phyloP scores from a whole-genome alignment of 2,329 filamentous ascomycete genomes.

The Phialocephala sp. region DNA sequence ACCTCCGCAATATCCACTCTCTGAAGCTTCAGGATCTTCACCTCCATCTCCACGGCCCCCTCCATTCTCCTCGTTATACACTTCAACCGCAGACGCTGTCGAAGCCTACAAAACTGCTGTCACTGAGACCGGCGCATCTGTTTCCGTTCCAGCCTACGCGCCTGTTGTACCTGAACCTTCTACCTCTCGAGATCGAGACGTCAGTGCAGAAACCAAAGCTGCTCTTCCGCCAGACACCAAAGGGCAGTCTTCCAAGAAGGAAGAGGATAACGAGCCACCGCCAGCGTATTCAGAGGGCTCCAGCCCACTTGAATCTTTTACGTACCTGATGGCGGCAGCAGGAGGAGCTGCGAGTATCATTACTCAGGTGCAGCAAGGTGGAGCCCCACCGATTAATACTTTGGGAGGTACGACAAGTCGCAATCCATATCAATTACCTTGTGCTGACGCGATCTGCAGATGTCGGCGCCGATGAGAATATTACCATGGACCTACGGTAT shows the following conservation, averaged over 20 bases:
- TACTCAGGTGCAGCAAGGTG: conserved; percentile 96
- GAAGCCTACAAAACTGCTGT: conserved; percentile 46
- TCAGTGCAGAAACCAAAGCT: conserved; percentile 78
- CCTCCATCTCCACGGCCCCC: conserved; percentile 55
- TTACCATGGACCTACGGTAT: conserved; percentile 92
- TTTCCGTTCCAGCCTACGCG: conserved; percentile 61
- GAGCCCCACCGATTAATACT: conserved; percentile 82
- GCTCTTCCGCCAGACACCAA: conserved; percentile 84
- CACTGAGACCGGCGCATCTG: conserved; percentile 45
- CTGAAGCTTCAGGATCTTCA: conserved; percentile 56
- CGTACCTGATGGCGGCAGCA: conserved; percentile 97
- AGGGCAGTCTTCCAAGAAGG: conserved; percentile 74
- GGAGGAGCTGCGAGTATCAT: conserved; percentile 98
- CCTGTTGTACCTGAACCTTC: conserved; percentile 46
- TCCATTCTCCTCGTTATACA: conserved; percentile 66
- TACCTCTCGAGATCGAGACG: conserved; percentile 48
- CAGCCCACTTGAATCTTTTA: conserved; percentile 89
- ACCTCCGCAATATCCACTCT: conserved; percentile 63
- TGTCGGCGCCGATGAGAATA: conserved; percentile 90
- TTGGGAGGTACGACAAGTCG: conserved; percentile 70
- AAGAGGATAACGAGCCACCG: conserved; percentile 87
- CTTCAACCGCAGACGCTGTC: conserved; percentile 46
- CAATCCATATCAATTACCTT: conserved; percentile 7
- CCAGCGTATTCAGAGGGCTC: conserved; percentile 95
- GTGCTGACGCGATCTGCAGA: conserved; percentile 51